Conservation (phyloP, 768 basidiomycete genomes). For the Peribolospora kevripleyi region DNA sequence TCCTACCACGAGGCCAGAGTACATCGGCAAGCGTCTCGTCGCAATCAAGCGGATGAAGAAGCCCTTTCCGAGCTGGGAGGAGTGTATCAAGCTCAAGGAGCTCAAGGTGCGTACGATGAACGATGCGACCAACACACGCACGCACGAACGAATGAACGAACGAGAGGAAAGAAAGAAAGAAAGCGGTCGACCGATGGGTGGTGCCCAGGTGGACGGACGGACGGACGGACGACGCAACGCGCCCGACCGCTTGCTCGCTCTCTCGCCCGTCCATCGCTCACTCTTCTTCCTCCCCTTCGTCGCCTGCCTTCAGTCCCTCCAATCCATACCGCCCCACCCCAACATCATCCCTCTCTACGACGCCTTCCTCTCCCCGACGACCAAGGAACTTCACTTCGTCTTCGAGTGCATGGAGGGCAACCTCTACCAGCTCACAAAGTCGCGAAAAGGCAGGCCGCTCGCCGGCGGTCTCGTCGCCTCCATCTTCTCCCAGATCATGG, state of each 20-base stretch:
- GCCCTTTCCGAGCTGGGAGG: conserved; percentile 95
- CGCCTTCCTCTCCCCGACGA: conserved; percentile 85
- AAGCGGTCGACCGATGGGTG: too few relatives aligned
- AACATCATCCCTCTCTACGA: conserved; percentile 98
- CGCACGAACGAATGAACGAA: not conserved
- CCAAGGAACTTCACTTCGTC: conserved; percentile 94
- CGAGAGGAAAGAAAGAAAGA: not conserved
- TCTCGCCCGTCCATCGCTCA: not conserved
- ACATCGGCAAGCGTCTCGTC: conserved; percentile 78
- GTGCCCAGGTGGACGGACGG: too few relatives aligned
- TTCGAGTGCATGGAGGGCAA: conserved; percentile 99
- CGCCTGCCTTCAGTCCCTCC: conserved; percentile 91
- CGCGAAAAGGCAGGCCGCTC: conserved; percentile 76
- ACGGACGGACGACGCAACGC: too few relatives aligned
- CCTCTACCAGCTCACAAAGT: conserved; percentile 94
- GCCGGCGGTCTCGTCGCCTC: conserved; percentile 91
- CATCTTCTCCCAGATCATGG: conserved; percentile 75
- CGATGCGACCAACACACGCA: not conserved
- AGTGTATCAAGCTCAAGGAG: conserved; percentile 84
- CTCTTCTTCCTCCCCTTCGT: not conserved
- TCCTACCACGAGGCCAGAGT: conserved; percentile 36
- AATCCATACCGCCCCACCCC: conserved; percentile 78
- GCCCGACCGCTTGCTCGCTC: not conserved
- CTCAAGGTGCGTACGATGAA: conserved; percentile 42
- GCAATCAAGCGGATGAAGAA: conserved; percentile 97